phyloP scores from a whole-genome alignment of 345 rosid genomes.

The Hevea brasiliensis region DNA sequence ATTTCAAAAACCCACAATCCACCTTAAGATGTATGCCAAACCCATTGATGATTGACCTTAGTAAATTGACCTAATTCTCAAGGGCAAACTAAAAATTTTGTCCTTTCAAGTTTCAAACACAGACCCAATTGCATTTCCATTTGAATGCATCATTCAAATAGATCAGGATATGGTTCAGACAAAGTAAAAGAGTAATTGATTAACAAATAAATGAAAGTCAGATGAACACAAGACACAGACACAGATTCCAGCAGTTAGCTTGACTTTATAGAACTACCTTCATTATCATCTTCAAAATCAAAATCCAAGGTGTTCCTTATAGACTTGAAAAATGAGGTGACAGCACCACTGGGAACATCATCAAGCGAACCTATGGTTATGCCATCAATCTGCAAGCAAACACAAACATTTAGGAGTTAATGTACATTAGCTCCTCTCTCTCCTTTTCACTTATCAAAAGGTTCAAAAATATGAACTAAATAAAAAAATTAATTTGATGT shows the following conservation, averaged over 20 bases:
- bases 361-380: slow-evolving; percentile 75
- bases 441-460: background rate
- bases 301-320: slow-evolving; percentile 85
- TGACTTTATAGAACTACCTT: slow-evolving; percentile 53
- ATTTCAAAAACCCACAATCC: background rate
- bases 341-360: slow-evolving; percentile 67
- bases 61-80: background rate
- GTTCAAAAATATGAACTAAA: background rate
- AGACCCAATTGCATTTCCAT: background rate
- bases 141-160: background rate
- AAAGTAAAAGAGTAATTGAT: background rate
- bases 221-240: background rate
- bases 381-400: slow-evolving; percentile 77
- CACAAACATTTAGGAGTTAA: slow-evolving; percentile 18
- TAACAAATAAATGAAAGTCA: background rate
- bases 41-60: background rate
- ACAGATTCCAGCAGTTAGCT: background rate
- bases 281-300: slow-evolving; percentile 88
- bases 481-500: background rate
- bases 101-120: background rate
- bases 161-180: background rate
- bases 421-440: background rate
- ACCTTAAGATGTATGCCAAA: background rate
- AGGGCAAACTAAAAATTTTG: background rate
- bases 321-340: slow-evolving; percentile 77